phyloP scores from a whole-genome alignment of 306 rosid species.

The Citrullus amarus region DNA sequence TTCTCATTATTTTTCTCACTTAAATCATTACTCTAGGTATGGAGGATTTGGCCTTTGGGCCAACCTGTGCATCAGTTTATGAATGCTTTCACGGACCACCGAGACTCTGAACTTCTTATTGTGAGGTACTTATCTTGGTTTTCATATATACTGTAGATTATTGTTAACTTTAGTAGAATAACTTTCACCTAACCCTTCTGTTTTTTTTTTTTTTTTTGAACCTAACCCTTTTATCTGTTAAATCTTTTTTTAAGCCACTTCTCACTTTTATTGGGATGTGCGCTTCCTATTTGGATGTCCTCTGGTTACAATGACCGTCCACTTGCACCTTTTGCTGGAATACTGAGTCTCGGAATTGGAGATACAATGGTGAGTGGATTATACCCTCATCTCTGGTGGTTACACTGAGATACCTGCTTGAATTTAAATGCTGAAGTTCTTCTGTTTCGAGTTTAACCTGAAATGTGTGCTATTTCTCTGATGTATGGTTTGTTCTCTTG shows the following conservation, averaged over 20 bases:
- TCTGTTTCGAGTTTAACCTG: not conserved
- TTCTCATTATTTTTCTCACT: not conserved
- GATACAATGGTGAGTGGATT: conserved; percentile 70
- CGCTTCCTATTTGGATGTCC: conserved; percentile 92
- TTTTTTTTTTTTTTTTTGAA: conserved; percentile 12
- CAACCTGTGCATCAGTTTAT: conserved; percentile 67
- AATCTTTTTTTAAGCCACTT: conserved; percentile 56
- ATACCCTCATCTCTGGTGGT: not conserved
- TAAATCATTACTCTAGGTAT: conserved; percentile 34
- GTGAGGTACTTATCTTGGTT: conserved; percentile 44
- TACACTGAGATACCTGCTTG: not conserved
- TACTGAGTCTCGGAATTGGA: conserved; percentile 87
- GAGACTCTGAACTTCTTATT: conserved; percentile 87
- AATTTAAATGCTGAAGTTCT: not conserved
- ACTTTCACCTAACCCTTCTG: conserved; percentile 12
- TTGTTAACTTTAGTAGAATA: conserved; percentile 6
- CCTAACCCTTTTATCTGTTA: not conserved
- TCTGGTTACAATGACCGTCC: conserved; percentile 79
- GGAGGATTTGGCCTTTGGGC: conserved; percentile 96
- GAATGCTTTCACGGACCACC: conserved; percentile 95
- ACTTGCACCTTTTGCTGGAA: conserved; percentile 90
- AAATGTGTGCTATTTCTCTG: not conserved
- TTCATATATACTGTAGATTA: not conserved
- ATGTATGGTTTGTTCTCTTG: not conserved
- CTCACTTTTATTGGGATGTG: conserved; percentile 88